phyloP scores from a whole-genome alignment of 2,329 filamentous ascomycete genomes.

The Fusarium nanum region DNA sequence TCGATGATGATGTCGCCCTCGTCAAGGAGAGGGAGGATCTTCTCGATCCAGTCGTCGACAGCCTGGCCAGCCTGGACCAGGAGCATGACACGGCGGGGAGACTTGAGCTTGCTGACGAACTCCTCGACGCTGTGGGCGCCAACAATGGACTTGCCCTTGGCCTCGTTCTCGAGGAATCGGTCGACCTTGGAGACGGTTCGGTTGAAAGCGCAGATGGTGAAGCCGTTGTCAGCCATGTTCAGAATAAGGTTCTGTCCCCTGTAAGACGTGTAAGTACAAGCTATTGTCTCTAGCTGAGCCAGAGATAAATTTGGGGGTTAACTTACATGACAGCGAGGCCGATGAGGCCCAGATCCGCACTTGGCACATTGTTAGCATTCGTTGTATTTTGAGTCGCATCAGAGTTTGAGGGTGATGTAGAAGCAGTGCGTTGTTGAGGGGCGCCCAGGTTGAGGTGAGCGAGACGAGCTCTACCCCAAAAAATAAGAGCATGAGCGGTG shows the following conservation, averaged over 20 bases:
- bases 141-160: slow-evolving; percentile 94
- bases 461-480: slow-evolving; percentile 73
- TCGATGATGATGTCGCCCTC: slow-evolving; percentile 98
- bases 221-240: slow-evolving; percentile 90
- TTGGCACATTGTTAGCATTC: slow-evolving; percentile 70
- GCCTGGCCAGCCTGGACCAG: slow-evolving; percentile 98
- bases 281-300: slow-evolving; percentile 29
- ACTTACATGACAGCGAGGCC: slow-evolving; percentile 90
- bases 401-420: slow-evolving; percentile 47
- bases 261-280: slow-evolving; percentile 30
- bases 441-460: slow-evolving; percentile 78
- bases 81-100: slow-evolving; percentile 95
- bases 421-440: slow-evolving; percentile 59
- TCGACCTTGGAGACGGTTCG: slow-evolving; percentile 99
- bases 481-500: slow-evolving; percentile 52
- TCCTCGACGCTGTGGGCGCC: slow-evolving; percentile 95
- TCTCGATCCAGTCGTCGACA: slow-evolving; percentile 99
- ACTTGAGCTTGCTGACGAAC: slow-evolving; percentile 97
- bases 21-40: slow-evolving; percentile 84
- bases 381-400: slow-evolving; percentile 48
- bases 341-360: slow-evolving; percentile 91
- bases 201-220: slow-evolving; percentile 98
- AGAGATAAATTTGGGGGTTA: neutral
- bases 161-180: slow-evolving; percentile 89
- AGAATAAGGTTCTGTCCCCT: slow-evolving; percentile 88